Percentiles rank a stretch among this genome's conserved stretches.
Conservation (phyloP, 306 rosid genomes). For the Trifolium fragiferum region DNA sequence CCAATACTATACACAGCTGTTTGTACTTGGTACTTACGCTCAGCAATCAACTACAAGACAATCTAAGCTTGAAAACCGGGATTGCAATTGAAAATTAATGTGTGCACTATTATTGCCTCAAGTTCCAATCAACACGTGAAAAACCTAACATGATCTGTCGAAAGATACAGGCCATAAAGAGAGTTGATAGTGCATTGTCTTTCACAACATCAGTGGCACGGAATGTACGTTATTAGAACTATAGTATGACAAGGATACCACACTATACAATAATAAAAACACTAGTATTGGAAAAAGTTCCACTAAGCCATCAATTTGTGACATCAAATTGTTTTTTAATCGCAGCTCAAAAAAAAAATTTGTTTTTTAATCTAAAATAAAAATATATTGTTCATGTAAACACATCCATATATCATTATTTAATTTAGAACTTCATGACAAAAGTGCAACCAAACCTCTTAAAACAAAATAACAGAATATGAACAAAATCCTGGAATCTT, state of each 20-base stretch:
- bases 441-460: background rate
- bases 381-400: background rate
- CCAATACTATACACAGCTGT: constrained; percentile 1
- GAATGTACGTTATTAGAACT: constrained; percentile 3
- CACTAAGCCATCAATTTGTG: background rate
- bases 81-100: constrained; percentile 3
- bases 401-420: background rate
- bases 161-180: constrained; percentile 27
- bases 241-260: constrained; percentile 20
- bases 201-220: constrained; percentile 28
- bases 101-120: constrained; percentile 31
- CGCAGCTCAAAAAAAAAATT: too few species aligned
- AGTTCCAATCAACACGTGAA: constrained; percentile 14
- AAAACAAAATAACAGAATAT: background rate
- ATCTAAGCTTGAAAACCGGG: constrained; percentile 32
- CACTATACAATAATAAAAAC: constrained; percentile 22
- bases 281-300: background rate
- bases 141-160: constrained; percentile 27
- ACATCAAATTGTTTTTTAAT: background rate
- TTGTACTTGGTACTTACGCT: constrained; percentile 3
- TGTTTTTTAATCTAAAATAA: background rate
- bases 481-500: background rate
- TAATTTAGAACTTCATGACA: background rate
- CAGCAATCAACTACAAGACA: constrained; percentile 9
- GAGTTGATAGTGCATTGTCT: constrained; percentile 34